Percentiles rank a stretch among this genome's conserved stretches.
Evolutionary conservation across 2,329 filamentous ascomycete genomes (phyloP).

Genomic region (Chaetomiaceae sp.): DNA sequence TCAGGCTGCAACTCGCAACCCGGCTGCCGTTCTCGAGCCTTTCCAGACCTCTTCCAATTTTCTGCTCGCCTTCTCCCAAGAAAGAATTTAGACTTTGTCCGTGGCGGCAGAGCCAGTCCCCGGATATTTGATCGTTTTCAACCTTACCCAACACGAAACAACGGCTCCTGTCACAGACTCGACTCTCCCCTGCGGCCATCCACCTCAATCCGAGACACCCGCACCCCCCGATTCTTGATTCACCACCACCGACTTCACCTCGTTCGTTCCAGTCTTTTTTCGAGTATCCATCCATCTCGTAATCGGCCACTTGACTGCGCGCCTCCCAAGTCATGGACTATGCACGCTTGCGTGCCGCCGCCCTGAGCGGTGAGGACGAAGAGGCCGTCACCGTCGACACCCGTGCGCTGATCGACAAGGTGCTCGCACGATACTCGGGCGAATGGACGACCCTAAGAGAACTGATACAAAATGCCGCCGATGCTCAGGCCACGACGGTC

Average conservation of each 20-base stretch:
- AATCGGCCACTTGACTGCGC: background rate
- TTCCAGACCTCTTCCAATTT: background rate
- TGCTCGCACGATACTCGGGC: conserved; percentile 90
- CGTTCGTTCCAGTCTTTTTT: no score
- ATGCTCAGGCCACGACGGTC: conserved; percentile 86
- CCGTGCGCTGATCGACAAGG: conserved; percentile 93
- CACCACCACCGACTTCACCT: no score
- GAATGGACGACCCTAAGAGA: conserved; percentile 91
- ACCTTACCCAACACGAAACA: no score
- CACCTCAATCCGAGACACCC: no score
- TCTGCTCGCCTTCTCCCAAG: no score
- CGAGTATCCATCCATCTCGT: background rate
- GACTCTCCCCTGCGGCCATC: no score
- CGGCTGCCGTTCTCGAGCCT: background rate
- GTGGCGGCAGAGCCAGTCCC: no score
- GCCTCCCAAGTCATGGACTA: conserved; percentile 54
- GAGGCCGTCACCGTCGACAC: conserved; percentile 98
- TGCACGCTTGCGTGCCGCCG: conserved; percentile 75
- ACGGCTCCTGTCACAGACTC: no score
- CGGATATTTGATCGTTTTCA: no score
- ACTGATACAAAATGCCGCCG: conserved; percentile 96
- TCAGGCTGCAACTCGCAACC: background rate
- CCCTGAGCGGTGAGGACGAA: conserved; percentile 82
- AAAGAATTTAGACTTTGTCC: no score
- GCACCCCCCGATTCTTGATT: no score